Conservation (phyloP, 441 rosid genomes). For the Theobroma grandiflorum region DNA sequence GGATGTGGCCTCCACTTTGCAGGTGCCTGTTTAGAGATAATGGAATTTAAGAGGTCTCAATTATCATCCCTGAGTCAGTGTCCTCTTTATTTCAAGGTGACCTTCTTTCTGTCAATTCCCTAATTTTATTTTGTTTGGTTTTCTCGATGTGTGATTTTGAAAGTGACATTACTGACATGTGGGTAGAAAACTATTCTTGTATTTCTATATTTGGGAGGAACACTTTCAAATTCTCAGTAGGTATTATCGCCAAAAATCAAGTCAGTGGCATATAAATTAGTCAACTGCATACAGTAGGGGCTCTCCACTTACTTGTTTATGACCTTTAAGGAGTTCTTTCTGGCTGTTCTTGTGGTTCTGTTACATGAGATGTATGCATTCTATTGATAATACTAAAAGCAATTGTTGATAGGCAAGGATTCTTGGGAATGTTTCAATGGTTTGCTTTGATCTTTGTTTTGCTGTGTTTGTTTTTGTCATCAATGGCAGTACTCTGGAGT, state of each 20-base stretch:
- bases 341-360: not conserved
- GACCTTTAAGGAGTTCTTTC: not conserved
- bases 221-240: not conserved
- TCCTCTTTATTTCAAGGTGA: constrained; percentile 61
- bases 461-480: not conserved
- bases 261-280: constrained; percentile 8
- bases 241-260: not conserved
- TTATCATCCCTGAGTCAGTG: constrained; percentile 40
- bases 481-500: not conserved
- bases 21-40: constrained; percentile 46
- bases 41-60: constrained; percentile 40
- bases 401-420: constrained; percentile 6
- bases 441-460: not conserved
- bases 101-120: constrained; percentile 17
- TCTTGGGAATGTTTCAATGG: constrained; percentile 8
- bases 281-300: not conserved
- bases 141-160: constrained; percentile 9
- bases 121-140: constrained; percentile 22
- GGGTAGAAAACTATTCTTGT: constrained; percentile 15
- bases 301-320: not conserved
- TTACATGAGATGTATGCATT: not conserved
- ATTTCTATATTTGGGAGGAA: not conserved
- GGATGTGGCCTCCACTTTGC: constrained; percentile 33
- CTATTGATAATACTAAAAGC: not conserved
- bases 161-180: not conserved